Base-by-base conservation (phyloP, 2,329 filamentous ascomycete genomes). In the Aaosphaeria arxii region DNA sequence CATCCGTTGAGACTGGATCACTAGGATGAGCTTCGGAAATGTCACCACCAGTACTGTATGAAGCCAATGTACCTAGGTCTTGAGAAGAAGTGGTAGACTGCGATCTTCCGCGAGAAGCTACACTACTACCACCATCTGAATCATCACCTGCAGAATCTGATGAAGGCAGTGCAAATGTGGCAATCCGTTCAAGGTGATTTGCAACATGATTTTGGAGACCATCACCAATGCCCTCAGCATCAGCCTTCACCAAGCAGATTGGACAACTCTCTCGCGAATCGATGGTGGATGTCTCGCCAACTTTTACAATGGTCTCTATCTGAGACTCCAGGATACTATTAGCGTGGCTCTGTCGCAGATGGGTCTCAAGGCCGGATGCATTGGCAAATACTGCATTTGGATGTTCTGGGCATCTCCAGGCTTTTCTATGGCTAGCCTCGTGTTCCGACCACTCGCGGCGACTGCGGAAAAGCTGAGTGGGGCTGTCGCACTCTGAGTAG, bases 401-500 rank as follows among this genome's bases (percentile, higher is more conserved):
- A 38, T 71, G 68, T 36, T 69, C 63, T 0, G 64, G 65, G 39
- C 68, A 71, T 45, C 68, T 58, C 66, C 66, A 70, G 0, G 57
- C 59, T 53, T 66, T 69, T 24, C 68, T 59, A 47, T 71, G 68
- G 29, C 53, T 59, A n/a, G 61, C 62, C 56, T 71, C 67, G 42
- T 71, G 68, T 30, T 69, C 66, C 6, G 53, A 51, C 68, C 68
- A 71, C 46, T 71, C 67, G 29, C 67, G 57, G 2, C 68, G 65
- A 46, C 65, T 69, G 5, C 66, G 63, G 35, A 69, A 70, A 6
- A 71, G 55, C 40, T 62, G 62, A 30, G 65, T 56, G 0, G 53
- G 47, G 7, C 46, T 52, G 11, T 61, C 50, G 40, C 68, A 71
- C 13, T 64, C 56, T 17, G 46, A 36, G 43, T 70, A 69, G 2